phyloP scores from a whole-genome alignment of 495 filamentous ascomycete genomes.

The Aspergillus bridgeri region DNA sequence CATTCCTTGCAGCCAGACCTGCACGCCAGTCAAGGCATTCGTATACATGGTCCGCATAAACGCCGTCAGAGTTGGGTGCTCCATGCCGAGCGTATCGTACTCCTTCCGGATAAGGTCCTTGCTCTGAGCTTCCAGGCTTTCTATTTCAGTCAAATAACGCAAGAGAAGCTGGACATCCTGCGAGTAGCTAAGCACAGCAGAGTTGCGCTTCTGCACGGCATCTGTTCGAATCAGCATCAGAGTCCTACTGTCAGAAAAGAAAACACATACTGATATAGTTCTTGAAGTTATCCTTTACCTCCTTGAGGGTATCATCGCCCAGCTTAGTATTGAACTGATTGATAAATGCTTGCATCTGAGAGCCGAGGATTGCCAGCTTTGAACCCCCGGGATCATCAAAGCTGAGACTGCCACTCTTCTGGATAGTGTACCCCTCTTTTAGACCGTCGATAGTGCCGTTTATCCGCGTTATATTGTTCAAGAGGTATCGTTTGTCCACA shows the following conservation, averaged over 20 bases:
- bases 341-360: not conserved
- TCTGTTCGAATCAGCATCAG: not conserved
- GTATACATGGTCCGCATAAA: not conserved
- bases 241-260: no score
- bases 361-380: not conserved
- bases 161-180: not conserved
- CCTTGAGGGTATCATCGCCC: not conserved
- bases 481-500: no score
- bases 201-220: not conserved
- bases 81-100: not conserved
- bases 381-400: not conserved
- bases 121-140: not conserved
- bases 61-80: not conserved
- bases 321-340: not conserved
- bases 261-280: not conserved
- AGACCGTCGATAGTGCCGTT: not conserved
- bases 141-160: not conserved
- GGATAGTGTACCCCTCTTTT: not conserved
- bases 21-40: not conserved
- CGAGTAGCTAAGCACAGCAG: not conserved
- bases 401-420: not conserved
- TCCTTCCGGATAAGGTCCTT: not conserved
- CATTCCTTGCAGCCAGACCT: not conserved
- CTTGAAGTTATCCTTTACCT: not conserved
- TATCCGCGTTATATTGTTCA: no score